A percentile compares a stretch with the other conserved stretches of the same genome.
Evolutionary conservation across 352 stramenopile genomes (phyloP).

Genomic region (Pelagophyceae sp.): DNA sequence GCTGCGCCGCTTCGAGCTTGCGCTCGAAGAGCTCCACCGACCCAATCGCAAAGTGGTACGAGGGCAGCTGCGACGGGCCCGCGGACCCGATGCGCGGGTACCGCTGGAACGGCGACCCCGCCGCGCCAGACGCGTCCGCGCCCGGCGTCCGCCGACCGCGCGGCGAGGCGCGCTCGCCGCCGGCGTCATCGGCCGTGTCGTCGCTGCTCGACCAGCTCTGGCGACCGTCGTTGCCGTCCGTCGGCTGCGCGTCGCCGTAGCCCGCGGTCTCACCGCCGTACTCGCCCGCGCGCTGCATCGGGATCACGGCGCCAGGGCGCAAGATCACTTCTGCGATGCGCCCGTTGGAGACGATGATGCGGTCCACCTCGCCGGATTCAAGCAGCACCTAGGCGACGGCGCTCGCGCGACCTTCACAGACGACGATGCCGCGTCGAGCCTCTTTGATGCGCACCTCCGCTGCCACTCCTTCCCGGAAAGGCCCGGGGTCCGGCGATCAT

Average conservation of each 20-base stretch:
- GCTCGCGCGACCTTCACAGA: no score
- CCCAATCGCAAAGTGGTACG: slow-evolving; percentile 90
- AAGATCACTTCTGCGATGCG: slow-evolving; percentile 47
- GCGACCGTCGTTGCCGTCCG: slow-evolving; percentile 15
- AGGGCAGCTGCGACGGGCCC: neutral
- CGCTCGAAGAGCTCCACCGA: slow-evolving; percentile 93
- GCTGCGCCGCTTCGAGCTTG: slow-evolving; percentile 91
- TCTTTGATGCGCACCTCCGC: no score
- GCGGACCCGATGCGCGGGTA: slow-evolving; percentile 21
- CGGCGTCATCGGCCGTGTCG: neutral
- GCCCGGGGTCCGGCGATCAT: no score
- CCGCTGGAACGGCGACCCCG: neutral
- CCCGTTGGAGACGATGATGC: slow-evolving; percentile 63
- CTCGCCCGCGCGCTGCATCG: neutral
- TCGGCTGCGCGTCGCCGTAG: neutral
- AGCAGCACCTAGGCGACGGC: no score
- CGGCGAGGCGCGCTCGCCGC: no score
- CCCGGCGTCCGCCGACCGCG: no score
- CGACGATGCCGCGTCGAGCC: no score
- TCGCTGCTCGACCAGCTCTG: neutral
- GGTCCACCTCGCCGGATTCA: slow-evolving; percentile 55
- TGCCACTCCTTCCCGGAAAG: no score
- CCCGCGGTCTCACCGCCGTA: neutral
- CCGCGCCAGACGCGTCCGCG: neutral
- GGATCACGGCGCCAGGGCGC: slow-evolving; percentile 28